A percentile compares a stretch with the other conserved stretches of the same genome.
Conservation (phyloP, 441 rosid species). For the Biscutella auriculata region DNA sequence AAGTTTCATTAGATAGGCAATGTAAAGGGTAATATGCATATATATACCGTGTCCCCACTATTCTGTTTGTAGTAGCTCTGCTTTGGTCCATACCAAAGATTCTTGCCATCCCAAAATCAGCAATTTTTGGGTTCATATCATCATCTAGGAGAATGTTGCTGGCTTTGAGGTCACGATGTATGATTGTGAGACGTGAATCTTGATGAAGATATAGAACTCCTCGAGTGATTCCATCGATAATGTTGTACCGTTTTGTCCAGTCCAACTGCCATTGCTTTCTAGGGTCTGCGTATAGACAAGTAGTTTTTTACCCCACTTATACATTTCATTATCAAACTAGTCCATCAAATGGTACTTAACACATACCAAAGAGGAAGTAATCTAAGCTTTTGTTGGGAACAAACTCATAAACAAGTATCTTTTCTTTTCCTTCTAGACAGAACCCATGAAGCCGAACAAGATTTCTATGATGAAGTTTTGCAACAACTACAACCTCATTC, state of each 20-base stretch:
- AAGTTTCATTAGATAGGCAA: background rate
- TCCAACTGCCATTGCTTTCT: conserved; percentile 9
- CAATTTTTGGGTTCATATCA: conserved; percentile 28
- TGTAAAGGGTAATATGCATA: background rate
- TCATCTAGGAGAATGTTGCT: conserved; percentile 29
- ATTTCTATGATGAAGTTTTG: conserved; percentile 41
- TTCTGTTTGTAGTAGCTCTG: conserved; percentile 17
- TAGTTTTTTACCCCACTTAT: background rate
- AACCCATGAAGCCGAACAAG: conserved; percentile 36
- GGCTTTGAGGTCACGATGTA: conserved; percentile 37
- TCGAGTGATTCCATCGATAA: conserved; percentile 22
- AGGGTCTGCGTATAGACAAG: conserved; percentile 14
- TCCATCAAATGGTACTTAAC: background rate
- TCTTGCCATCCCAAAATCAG: conserved; percentile 39
- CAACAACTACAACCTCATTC: conserved; percentile 37
- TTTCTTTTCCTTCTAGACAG: conserved; percentile 29
- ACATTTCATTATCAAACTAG: background rate
- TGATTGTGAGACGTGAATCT: conserved; percentile 27
- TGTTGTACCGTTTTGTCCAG: conserved; percentile 28
- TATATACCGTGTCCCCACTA: conserved; percentile 34
- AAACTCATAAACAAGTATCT: conserved; percentile 28
- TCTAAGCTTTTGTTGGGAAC: conserved; percentile 48
- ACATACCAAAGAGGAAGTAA: conserved; percentile 24
- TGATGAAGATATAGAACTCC: conserved; percentile 34
- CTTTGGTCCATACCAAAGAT: conserved; percentile 21